phyloP scores from a whole-genome alignment of 106 monocot species.

The Triglochin maritima region DNA sequence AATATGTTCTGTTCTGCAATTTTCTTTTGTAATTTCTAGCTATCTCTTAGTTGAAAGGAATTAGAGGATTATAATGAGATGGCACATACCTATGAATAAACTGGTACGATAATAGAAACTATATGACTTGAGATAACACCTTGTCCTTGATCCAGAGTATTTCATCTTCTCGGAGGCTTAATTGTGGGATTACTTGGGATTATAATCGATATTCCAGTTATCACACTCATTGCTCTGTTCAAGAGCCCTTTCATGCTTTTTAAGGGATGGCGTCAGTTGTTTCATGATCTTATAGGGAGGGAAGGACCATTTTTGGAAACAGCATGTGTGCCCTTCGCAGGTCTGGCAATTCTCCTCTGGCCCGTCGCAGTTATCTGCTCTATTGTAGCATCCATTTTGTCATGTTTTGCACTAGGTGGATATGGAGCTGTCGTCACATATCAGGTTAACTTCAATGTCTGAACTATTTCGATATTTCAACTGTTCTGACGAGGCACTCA shows the following conservation, averaged over 20 bases:
- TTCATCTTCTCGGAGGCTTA: slow-evolving; percentile 36
- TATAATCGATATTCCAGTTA: slow-evolving; percentile 43
- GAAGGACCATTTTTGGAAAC: slow-evolving; percentile 97
- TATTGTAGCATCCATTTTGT: slow-evolving; percentile 48
- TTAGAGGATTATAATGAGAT: too few species aligned
- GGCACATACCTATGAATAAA: too few species aligned
- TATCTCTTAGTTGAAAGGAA: too few species aligned
- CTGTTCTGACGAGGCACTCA: not conserved
- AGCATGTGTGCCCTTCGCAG: slow-evolving; percentile 94
- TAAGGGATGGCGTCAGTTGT: slow-evolving; percentile 80
- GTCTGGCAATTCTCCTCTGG: slow-evolving; percentile 91
- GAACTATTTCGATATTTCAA: not conserved
- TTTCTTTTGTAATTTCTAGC: too few species aligned
- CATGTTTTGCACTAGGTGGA: slow-evolving; percentile 61
- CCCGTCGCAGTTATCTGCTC: slow-evolving; percentile 69
- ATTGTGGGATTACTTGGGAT: slow-evolving; percentile 54
- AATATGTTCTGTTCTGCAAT: too few species aligned
- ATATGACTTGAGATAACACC: too few species aligned
- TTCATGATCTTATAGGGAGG: slow-evolving; percentile 85
- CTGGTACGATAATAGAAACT: too few species aligned
- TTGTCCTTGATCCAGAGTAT: slow-evolving; percentile 29
- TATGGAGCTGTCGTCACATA: slow-evolving; percentile 75
- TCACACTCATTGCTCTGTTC: slow-evolving; percentile 48
- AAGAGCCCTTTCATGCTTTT: slow-evolving; percentile 90
- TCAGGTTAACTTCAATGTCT: slow-evolving; percentile 32